These are phyloP conservation scores for Pulveroboletus sp. DNA, from an alignment of 768 basidiomycete genomes.

Conservation along the genomic window DNA sequence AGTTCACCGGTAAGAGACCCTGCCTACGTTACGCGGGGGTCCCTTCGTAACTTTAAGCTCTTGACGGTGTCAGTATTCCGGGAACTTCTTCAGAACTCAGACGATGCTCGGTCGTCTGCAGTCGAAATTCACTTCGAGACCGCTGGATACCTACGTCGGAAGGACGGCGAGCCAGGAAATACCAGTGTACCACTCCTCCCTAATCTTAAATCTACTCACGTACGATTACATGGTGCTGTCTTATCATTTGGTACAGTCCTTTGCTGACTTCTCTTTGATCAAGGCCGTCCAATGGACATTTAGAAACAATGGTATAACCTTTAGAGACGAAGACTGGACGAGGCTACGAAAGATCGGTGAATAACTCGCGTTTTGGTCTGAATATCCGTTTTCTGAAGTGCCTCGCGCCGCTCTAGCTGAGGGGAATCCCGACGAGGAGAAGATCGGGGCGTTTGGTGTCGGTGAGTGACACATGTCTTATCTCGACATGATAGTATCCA, in stretches of 20 bases:
- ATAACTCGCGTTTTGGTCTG: background rate
- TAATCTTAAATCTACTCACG: constrained; percentile 60
- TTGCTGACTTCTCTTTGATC: background rate
- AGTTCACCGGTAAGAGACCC: constrained; percentile 63
- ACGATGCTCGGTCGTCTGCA: constrained; percentile 74
- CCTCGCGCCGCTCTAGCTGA: constrained; percentile 7
- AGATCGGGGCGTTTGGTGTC: constrained; percentile 25
- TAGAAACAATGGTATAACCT: background rate
- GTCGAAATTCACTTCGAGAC: constrained; percentile 84
- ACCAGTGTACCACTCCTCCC: constrained; percentile 36
- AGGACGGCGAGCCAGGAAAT: constrained; percentile 5
- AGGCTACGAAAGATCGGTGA: constrained; percentile 17
- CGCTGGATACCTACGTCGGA: constrained; percentile 37
- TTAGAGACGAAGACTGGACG: constrained; percentile 7
- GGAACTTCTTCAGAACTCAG: constrained; percentile 93
- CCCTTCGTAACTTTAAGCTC: background rate
- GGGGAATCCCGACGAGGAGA: constrained; percentile 24
- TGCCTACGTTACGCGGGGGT: background rate
- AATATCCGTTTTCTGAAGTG: background rate
- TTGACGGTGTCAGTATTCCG: constrained; percentile 45
- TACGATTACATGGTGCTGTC: constrained; percentile 13
- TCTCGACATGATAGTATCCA: background rate
- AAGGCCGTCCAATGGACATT: background rate
- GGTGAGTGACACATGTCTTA: constrained; percentile 7
- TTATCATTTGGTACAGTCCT: background rate